phyloP scores from a whole-genome alignment of 2,329 filamentous ascomycete species.

The Neopestalotiopsis clavispora region DNA sequence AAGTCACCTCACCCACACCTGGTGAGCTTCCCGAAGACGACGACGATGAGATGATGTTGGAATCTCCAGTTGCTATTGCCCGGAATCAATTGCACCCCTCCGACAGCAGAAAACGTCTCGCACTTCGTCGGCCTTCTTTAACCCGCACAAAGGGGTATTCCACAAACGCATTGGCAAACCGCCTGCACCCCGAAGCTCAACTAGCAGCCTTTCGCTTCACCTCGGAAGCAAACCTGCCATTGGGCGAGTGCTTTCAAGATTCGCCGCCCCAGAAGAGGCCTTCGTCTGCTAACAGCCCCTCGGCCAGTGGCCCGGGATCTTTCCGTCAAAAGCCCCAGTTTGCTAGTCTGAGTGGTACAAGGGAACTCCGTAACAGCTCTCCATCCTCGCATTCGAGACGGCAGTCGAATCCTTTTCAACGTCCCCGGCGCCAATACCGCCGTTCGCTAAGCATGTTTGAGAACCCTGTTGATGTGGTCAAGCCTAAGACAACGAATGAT shows the following conservation, averaged over 20 bases:
- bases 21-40: slow-evolving; percentile 49
- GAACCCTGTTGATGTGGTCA: slow-evolving; percentile 85
- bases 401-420: slow-evolving; percentile 70
- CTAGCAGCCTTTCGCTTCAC: slow-evolving; percentile 80
- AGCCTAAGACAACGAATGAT: slow-evolving; percentile 72
- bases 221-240: slow-evolving; percentile 50
- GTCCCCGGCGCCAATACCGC: slow-evolving; percentile 86
- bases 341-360: slow-evolving; percentile 55
- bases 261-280: slow-evolving; percentile 74
- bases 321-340: slow-evolving; percentile 71
- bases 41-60: slow-evolving; percentile 55
- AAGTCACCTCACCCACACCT: slow-evolving; percentile 75
- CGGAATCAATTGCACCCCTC: slow-evolving; percentile 51
- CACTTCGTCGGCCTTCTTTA: slow-evolving; percentile 75
- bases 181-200: slow-evolving; percentile 66
- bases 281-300: slow-evolving; percentile 65
- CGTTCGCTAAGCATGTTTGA: slow-evolving; percentile 98
- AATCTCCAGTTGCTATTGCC: slow-evolving; percentile 58
- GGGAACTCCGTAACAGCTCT: slow-evolving; percentile 71
- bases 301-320: slow-evolving; percentile 57
- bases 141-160: slow-evolving; percentile 76
- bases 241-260: slow-evolving; percentile 81
- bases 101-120: slow-evolving; percentile 66
- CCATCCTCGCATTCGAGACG: slow-evolving; percentile 74
- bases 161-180: slow-evolving; percentile 66